phyloP scores from a whole-genome alignment of 2,329 filamentous ascomycete genomes.

The Lachnellula arida region DNA sequence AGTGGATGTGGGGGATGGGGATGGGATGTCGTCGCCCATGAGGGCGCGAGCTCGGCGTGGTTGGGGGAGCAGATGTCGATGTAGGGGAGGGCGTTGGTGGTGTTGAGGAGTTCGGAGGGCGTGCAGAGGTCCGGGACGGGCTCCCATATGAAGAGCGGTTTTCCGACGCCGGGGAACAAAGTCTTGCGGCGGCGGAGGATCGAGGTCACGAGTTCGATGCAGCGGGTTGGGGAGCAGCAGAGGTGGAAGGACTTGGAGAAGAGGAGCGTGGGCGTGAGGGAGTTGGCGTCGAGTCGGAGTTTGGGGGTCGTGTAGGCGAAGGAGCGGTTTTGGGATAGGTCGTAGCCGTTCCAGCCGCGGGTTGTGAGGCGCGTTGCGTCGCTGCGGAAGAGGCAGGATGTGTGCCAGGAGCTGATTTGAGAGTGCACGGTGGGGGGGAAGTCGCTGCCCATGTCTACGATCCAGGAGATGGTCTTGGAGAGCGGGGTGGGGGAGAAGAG shows the following conservation, averaged over 20 bases:
- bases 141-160: slow-evolving; percentile 85
- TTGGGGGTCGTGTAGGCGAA: slow-evolving; percentile 91
- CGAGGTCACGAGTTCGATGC: slow-evolving; percentile 68
- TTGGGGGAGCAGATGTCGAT: slow-evolving; percentile 72
- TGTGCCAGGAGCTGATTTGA: slow-evolving; percentile 70
- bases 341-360: slow-evolving; percentile 88
- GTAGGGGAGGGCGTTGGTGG: slow-evolving; percentile 56
- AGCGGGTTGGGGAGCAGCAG: slow-evolving; percentile 75
- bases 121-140: slow-evolving; percentile 86
- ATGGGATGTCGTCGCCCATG: slow-evolving; percentile 51
- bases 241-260: slow-evolving; percentile 78
- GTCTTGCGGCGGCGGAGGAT: slow-evolving; percentile 56
- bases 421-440: slow-evolving; percentile 65
- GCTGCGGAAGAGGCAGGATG: slow-evolving; percentile 59
- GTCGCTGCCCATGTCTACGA: slow-evolving; percentile 84
- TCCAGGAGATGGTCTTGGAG: slow-evolving; percentile 75
- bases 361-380: slow-evolving; percentile 71
- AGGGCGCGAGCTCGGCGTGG: slow-evolving; percentile 80
- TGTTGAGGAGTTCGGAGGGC: slow-evolving; percentile 61
- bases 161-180: slow-evolving; percentile 36
- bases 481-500: slow-evolving; percentile 68
- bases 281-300: slow-evolving; percentile 67
- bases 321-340: slow-evolving; percentile 60
- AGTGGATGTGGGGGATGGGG: slow-evolving; percentile 33
- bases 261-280: slow-evolving; percentile 63